Percentiles rank a stretch among this genome's conserved stretches.
Evolutionary conservation across 73 alveolate species (phyloP).

Genomic region (Paramecium bursaria): DNA sequence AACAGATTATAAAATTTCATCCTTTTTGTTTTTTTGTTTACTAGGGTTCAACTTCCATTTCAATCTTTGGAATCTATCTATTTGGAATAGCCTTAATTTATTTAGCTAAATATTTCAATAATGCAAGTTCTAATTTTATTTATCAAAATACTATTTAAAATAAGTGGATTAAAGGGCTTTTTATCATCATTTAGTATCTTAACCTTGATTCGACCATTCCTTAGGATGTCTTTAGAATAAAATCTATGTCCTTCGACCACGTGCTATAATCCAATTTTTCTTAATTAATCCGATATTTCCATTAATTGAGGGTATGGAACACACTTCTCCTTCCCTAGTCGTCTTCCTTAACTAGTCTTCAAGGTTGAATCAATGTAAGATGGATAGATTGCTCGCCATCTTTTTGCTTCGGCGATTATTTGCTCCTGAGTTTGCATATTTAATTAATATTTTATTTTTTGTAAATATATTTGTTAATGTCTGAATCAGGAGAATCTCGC

Average conservation of each 20-base stretch:
- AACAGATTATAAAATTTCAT: too few species aligned
- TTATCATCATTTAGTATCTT: slow-evolving; percentile 6
- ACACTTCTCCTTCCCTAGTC: slow-evolving; percentile 33
- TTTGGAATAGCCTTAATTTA: background rate
- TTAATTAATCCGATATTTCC: slow-evolving; percentile 32
- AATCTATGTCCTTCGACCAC: slow-evolving; percentile 52
- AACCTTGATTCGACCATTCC: slow-evolving; percentile 39
- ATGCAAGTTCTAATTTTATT: background rate
- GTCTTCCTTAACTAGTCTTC: slow-evolving; percentile 37
- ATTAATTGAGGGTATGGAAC: slow-evolving; percentile 22
- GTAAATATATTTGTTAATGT: too few species aligned
- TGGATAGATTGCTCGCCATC: slow-evolving; percentile 49
- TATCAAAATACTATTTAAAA: too few species aligned
- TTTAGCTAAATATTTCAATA: background rate
- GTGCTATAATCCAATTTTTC: slow-evolving; percentile 11
- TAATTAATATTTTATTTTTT: too few species aligned
- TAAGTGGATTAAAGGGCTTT: slow-evolving; percentile 46
- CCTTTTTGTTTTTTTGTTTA: too few species aligned
- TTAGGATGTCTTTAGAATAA: slow-evolving; percentile 1
- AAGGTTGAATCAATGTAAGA: slow-evolving; percentile 34
- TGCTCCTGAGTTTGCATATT: slow-evolving; percentile 58
- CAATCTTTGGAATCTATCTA: background rate
- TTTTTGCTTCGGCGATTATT: slow-evolving; percentile 44
- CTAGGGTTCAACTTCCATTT: too few species aligned
- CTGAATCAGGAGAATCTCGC: too few species aligned